Conservation (phyloP, 768 basidiomycete genomes). For the Tylopilus rubrobrunneus region DNA sequence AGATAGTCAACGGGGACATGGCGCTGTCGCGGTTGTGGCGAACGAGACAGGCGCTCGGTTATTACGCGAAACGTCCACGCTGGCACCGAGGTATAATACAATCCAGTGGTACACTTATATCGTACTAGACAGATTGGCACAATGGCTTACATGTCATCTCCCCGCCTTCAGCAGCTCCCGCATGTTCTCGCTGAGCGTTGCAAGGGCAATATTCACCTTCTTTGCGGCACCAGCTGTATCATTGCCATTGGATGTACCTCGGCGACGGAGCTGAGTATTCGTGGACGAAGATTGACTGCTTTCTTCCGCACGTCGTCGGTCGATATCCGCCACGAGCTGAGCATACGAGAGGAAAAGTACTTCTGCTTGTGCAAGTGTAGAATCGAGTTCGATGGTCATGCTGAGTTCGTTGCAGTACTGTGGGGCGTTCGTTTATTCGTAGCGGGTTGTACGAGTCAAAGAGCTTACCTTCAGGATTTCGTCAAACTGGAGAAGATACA, state of each 20-base stretch:
- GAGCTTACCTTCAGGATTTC: conserved; percentile 28
- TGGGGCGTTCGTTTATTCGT: neutral
- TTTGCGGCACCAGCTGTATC: conserved; percentile 1
- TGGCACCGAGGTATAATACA: conserved; percentile 16
- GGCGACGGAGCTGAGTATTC: conserved; percentile 33
- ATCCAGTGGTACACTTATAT: conserved; percentile 3
- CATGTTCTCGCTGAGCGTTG: conserved; percentile 58
- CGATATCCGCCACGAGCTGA: conserved; percentile 84
- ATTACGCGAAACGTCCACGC: conserved; percentile 2
- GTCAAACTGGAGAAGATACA: conserved; percentile 54
- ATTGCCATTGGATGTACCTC: conserved; percentile 9
- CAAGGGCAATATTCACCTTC: conserved; percentile 35
- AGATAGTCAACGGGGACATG: conserved; percentile 45
- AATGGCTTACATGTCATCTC: conserved; percentile 21
- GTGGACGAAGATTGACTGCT: conserved; percentile 15
- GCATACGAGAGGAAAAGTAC: conserved; percentile 92
- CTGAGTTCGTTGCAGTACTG: conserved; percentile 90
- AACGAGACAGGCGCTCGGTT: neutral
- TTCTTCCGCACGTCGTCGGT: conserved; percentile 69
- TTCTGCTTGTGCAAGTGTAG: conserved; percentile 93
- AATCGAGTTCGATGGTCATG: conserved; percentile 96
- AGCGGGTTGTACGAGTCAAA: neutral
- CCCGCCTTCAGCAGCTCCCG: conserved; percentile 54
- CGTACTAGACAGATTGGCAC: conserved; percentile 1
- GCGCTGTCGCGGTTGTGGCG: neutral